Base-by-base conservation (phyloP, 192 early-diverging fungal species). In the Gaertneriomyces semiglobifer region DNA sequence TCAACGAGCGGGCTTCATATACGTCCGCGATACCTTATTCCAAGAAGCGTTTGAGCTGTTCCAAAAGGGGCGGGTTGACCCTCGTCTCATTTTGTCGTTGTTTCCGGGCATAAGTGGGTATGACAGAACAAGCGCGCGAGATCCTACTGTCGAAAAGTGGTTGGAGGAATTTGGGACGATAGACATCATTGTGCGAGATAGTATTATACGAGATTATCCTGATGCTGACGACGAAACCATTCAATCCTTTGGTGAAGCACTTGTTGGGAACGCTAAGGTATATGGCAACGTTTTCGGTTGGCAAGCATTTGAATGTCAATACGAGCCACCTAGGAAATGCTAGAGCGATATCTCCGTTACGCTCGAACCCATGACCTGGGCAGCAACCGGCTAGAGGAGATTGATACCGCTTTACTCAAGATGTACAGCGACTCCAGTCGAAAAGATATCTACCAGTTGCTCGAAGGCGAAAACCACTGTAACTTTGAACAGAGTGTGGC, bases 21-120 rank as follows among this genome's bases (percentile, higher is more conserved):
- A 81, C 46, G 74, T 92, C 16, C 74, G 75, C 12, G 81, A 81
- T 39, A 86, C 88, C 2, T 51, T 84, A 0, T 92, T 92, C 66
- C 84, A 91, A 20, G 80, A 88, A 44, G 88, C 89, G 0, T 76
- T 89, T 56, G 48, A 58, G 6, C 67, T 84, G 6, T 78, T 93
- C 33, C 60, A 83, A 25, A 83, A 84, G 68, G 88, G 88, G 11
- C 68, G 77, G n/a, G 68, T 87, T 6, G 85, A 90, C 72, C 90
- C 89, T 8, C 53, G 71, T 1, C 55, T 80, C 4, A 60, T 88
- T 0, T 77, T 90, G 11, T 5, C 25, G 6, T 20, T 65, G 45
- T 74, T 69, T 55, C 73, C 66, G 7, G 69, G 51, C 11, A 4
- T 70, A n/a, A 51, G 20, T 25, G 48, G 25, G 25, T 2, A 33